phyloP scores from a whole-genome alignment of 2,329 filamentous ascomycete species.

The Trematosphaeria pertusa region DNA sequence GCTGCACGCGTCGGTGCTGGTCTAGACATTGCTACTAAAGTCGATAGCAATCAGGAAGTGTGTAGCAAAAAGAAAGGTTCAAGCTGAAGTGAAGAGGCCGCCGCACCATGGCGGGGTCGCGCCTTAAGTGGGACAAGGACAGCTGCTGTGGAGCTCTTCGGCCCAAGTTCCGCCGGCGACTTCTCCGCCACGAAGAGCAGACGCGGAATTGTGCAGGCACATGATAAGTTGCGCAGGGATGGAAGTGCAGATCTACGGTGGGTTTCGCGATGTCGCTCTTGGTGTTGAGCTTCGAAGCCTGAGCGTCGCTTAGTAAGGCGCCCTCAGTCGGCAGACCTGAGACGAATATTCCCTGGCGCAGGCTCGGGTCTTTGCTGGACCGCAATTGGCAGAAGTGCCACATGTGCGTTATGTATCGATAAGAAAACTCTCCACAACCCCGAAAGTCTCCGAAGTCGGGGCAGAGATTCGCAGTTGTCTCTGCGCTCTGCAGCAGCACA shows the following conservation, averaged over 20 bases:
- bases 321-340: not conserved
- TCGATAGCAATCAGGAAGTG: no score
- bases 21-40: constrained; percentile 50
- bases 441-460: constrained; percentile 7
- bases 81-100: no score
- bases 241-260: not conserved
- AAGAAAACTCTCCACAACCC: no score
- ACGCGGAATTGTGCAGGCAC: constrained; percentile 11
- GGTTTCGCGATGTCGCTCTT: not conserved
- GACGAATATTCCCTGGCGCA: no score
- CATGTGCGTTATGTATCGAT: no score
- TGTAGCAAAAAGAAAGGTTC: no score
- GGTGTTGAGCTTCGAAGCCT: not conserved
- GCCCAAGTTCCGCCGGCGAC: constrained; percentile 23
- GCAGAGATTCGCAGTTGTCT: constrained; percentile 1
- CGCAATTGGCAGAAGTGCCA: no score
- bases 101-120: constrained; percentile 26
- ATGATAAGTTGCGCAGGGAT: not conserved
- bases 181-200: constrained; percentile 16
- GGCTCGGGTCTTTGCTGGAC: no score
- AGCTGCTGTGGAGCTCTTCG: constrained; percentile 22
- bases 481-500: no score
- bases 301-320: not conserved
- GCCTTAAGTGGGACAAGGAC: constrained; percentile 22
- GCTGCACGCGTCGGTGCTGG: constrained; percentile 43